phyloP scores from a whole-genome alignment of 75 land plant genomes.

The Sequoia sempervirens region DNA sequence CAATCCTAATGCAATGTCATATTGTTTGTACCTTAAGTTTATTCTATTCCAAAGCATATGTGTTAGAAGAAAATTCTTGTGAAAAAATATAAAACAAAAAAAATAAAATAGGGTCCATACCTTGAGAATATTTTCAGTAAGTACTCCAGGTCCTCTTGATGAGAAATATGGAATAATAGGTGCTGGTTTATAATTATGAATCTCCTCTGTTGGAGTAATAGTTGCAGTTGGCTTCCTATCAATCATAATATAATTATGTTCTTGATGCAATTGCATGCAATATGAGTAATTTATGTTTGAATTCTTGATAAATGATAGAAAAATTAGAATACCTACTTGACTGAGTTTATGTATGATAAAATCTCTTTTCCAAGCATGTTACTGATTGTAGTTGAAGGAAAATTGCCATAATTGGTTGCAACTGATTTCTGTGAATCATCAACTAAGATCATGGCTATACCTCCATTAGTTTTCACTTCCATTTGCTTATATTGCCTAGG shows the following conservation, averaged over 20 bases:
- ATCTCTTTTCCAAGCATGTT: slow-evolving; percentile 26
- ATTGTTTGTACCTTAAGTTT: neutral
- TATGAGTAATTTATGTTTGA: too few relatives aligned
- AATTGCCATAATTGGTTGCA: slow-evolving; percentile 21
- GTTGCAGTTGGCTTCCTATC: slow-evolving; percentile 58
- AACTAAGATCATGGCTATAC: slow-evolving; percentile 46
- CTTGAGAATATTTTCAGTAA: slow-evolving; percentile 56
- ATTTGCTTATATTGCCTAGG: slow-evolving; percentile 9
- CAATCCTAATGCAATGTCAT: too few relatives aligned
- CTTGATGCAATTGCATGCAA: too few relatives aligned
- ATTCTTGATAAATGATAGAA: neutral
- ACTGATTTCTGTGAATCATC: slow-evolving; percentile 25
- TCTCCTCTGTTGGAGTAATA: slow-evolving; percentile 36
- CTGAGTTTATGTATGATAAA: slow-evolving; percentile 51
- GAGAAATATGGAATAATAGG: slow-evolving; percentile 67
- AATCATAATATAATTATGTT: neutral
- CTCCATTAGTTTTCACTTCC: slow-evolving; percentile 43
- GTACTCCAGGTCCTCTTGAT: slow-evolving; percentile 58
- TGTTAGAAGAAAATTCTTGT: neutral
- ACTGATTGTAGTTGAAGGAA: slow-evolving; percentile 38
- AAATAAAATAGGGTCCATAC: slow-evolving; percentile 13
- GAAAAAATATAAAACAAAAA: too few relatives aligned
- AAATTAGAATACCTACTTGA: slow-evolving; percentile 20
- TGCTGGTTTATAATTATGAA: slow-evolving; percentile 49
- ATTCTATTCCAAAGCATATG: neutral